Percentiles rank a stretch among this genome's conserved stretches.
phyloP scores from a whole-genome alignment of 2,329 filamentous ascomycete species.

The Phialophora tarda region DNA sequence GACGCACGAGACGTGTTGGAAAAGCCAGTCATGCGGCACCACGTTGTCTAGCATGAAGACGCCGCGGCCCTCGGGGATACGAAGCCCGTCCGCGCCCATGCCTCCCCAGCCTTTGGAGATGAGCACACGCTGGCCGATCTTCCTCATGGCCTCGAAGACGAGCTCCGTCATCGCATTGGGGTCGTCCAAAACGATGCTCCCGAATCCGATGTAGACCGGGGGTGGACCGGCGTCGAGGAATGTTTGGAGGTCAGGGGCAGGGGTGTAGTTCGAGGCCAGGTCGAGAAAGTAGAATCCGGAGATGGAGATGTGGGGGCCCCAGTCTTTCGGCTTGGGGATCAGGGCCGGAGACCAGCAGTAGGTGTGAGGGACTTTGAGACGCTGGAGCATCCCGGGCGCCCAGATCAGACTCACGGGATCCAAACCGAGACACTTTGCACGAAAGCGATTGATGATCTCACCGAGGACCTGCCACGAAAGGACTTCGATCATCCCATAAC shows the following conservation, averaged over 20 bases:
- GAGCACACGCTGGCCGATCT: constrained; percentile 72
- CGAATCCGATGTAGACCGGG: constrained; percentile 81
- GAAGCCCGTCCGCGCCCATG: constrained; percentile 71
- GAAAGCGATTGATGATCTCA: constrained; percentile 86
- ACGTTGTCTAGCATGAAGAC: constrained; percentile 84
- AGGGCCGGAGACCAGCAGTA: constrained; percentile 88
- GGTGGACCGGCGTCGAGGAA: constrained; percentile 72
- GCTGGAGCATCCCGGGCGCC: constrained; percentile 77
- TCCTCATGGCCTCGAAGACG: constrained; percentile 71
- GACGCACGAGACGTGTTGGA: constrained; percentile 77
- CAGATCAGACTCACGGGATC: constrained; percentile 79
- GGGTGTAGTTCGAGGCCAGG: constrained; percentile 67
- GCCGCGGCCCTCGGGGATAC: constrained; percentile 64
- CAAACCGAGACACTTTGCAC: constrained; percentile 73
- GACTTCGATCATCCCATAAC: constrained; percentile 83
- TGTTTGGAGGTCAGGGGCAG: constrained; percentile 65
- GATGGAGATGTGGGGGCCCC: constrained; percentile 72
- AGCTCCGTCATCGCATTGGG: constrained; percentile 71
- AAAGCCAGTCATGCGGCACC: constrained; percentile 86
- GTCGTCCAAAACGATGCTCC: constrained; percentile 79
- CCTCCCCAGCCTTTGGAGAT: constrained; percentile 90
- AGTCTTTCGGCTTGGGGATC: constrained; percentile 77
- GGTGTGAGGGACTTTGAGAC: constrained; percentile 78
- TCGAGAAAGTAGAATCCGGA: constrained; percentile 78
- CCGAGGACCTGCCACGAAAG: constrained; percentile 91